Base-by-base conservation (phyloP, 2,329 filamentous ascomycete genomes). In the Penicillium occitanis region DNA sequence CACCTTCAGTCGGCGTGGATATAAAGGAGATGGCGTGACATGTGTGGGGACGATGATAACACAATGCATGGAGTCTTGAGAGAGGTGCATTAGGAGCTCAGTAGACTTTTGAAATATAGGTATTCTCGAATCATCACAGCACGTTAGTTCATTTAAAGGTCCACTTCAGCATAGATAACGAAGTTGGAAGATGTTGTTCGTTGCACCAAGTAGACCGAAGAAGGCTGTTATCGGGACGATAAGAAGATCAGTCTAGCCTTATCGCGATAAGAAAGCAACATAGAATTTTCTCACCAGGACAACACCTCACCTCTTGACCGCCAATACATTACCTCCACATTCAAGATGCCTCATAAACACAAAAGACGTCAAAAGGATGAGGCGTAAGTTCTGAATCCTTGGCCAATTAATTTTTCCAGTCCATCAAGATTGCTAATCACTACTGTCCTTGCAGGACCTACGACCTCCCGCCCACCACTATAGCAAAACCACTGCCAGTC, bases 321-420 rank as follows among this genome's bases (percentile, higher is more conserved):
- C 19, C 61, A 28, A 61, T n/a, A 60, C 53, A 37, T 13, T 25
- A 59, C 51, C 37, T 42, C n/a, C 17, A 44, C 62, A 33, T n/a
- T 35, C 64, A 71, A 64, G 35, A 96, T 96, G 92, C 92, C 92
- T 77, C 91, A 94, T 81, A 96, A 96, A 80, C 92, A 96, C 77
- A 94, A 90, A 69, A 85, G 91, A 69, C 77, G 78, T 42, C 74
- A 78, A 70, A 86, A 86, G 44, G 76, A 80, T 69, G 73, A 74
- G 65, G 81, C 82, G 88, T 89, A 76, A 70, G 82, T 75, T 30
- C 8, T 28, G 28, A 44, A 3, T 46, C 3, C 53, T 63, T n/a
- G 2, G 30, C 19, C 17, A n/a, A 25, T 6, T 28, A 8, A 14
- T 3, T 19, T 19, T n/a, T n/a, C 19, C 7, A 17, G 8, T 22